Base-by-base conservation (phyloP, 2,329 filamentous ascomycete genomes). In the Diaporthe caulivora region DNA sequence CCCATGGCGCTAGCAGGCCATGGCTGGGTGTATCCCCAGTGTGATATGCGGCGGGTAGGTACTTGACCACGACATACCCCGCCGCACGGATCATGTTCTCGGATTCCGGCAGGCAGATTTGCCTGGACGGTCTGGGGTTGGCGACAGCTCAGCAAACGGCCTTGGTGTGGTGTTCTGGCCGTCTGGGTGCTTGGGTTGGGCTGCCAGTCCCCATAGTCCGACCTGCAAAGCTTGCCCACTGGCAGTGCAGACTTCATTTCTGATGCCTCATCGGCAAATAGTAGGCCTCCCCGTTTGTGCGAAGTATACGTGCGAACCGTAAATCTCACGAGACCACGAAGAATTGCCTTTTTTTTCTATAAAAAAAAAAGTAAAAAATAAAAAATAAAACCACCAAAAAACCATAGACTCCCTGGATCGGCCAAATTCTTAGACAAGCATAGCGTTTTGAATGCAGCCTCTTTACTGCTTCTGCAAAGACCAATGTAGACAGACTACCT, bases 41-140 rank as follows among this genome's bases (percentile, higher is more conserved):
- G 37, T 2, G 13, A 40, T 10, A 9, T 18, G 6, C 4, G 7
- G 44, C 44, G 26, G 21, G 21, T n/a, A 65, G 60, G 44, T 67
- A 67, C 62, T 29, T 37, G 44, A 40, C 21, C 29, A 13, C 21
- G 62, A 24, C 31, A 29, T 67, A 67, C 62, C 62, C 62, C 47
- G 44, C 62, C 21, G 44, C 17, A 15, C 37, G 3, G 10, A 15
- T 13, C 11, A 51, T 24, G 13, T 8, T 37, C 21, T 51, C 40
- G 21, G 13, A 9, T 29, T 17, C 24, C 40, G 62, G 62, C 62
- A 67, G 62, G 62, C 62, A 26, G n/a, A 11, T 1, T 40, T 65
- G 62, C 62, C 62, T 29, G 29, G 21, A n/a, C 1, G 1, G 5
- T 37, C 21, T 13, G 44, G 29, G 29, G 60, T 49, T 18, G 26